These are phyloP conservation scores for Mycosphaerelloides madeirae DNA, from an alignment of 2,329 filamentous ascomycete species.

Conservation along the genomic window DNA sequence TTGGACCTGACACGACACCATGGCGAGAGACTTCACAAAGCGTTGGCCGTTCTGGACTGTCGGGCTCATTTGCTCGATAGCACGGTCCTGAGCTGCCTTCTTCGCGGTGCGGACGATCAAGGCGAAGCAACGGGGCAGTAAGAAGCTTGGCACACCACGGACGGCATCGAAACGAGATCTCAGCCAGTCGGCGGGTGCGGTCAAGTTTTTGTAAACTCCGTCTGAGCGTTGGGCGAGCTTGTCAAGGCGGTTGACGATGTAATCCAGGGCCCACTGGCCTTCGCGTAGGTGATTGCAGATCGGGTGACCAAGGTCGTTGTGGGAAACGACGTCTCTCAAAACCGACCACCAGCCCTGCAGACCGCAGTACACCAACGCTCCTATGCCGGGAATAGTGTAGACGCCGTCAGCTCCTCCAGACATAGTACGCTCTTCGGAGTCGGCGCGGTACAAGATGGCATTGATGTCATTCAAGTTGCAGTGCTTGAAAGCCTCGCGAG, in stretches of 20 bases:
- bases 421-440: slow-evolving; percentile 78
- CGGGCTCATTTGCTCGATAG: slow-evolving; percentile 71
- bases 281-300: slow-evolving; percentile 88
- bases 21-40: slow-evolving; percentile 80
- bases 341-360: slow-evolving; percentile 99
- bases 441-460: slow-evolving; percentile 83
- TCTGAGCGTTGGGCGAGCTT: slow-evolving; percentile 55
- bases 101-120: slow-evolving; percentile 85
- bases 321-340: slow-evolving; percentile 72
- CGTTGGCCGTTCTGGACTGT: slow-evolving; percentile 76
- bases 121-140: slow-evolving; percentile 89
- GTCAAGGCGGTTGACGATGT: slow-evolving; percentile 73
- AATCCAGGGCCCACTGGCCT: slow-evolving; percentile 89
- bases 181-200: slow-evolving; percentile 69
- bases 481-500: slow-evolving; percentile 69
- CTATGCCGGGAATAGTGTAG: slow-evolving; percentile 79
- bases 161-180: slow-evolving; percentile 81
- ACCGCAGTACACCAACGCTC: slow-evolving; percentile 85
- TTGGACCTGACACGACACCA: slow-evolving; percentile 89
- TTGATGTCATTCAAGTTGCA: slow-evolving; percentile 81
- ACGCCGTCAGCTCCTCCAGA: slow-evolving; percentile 78
- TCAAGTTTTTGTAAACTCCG: slow-evolving; percentile 56
- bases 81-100: slow-evolving; percentile 72
- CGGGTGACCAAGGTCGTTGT: slow-evolving; percentile 89
- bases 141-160: slow-evolving; percentile 76